phyloP scores from a whole-genome alignment of 2,329 filamentous ascomycete species.

The Microcyclosporella mali region DNA sequence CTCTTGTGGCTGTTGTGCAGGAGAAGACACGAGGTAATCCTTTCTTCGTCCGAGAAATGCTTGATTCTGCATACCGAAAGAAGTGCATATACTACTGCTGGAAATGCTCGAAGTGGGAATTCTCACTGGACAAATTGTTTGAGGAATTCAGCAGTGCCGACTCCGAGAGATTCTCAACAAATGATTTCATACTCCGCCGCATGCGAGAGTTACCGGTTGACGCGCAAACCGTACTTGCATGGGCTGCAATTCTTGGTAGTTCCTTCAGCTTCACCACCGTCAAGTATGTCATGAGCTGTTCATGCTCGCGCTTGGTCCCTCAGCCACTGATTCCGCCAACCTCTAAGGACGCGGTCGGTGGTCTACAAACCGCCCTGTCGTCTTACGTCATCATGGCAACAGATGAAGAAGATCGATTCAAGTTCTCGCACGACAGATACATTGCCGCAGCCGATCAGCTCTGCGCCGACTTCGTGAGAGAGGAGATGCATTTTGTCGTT shows the following conservation, averaged over 20 bases:
- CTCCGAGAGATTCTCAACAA: slow-evolving; percentile 73
- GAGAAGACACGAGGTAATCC: slow-evolving; percentile 88
- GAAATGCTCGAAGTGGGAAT: slow-evolving; percentile 73
- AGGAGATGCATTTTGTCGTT: slow-evolving; percentile 87
- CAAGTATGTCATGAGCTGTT: slow-evolving; percentile 67
- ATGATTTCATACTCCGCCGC: slow-evolving; percentile 72
- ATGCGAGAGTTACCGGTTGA: slow-evolving; percentile 68
- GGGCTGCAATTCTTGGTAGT: slow-evolving; percentile 76
- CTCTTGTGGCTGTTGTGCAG: slow-evolving; percentile 76
- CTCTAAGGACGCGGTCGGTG: slow-evolving; percentile 65
- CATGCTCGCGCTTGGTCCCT: slow-evolving; percentile 55
- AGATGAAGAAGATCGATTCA: slow-evolving; percentile 78
- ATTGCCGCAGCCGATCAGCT: slow-evolving; percentile 68
- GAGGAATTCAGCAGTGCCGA: slow-evolving; percentile 73
- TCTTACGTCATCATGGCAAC: slow-evolving; percentile 75
- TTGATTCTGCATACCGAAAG: slow-evolving; percentile 82
- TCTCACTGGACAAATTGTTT: slow-evolving; percentile 78
- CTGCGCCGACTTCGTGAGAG: slow-evolving; percentile 58
- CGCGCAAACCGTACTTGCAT: slow-evolving; percentile 73
- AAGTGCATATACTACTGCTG: slow-evolving; percentile 90
- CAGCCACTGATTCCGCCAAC: slow-evolving; percentile 48
- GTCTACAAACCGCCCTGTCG: slow-evolving; percentile 74
- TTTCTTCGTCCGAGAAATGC: slow-evolving; percentile 87
- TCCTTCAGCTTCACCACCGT: slow-evolving; percentile 80
- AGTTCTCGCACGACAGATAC: slow-evolving; percentile 83